phyloP scores from a whole-genome alignment of 345 rosid genomes.

The Linum usitatissimum region DNA sequence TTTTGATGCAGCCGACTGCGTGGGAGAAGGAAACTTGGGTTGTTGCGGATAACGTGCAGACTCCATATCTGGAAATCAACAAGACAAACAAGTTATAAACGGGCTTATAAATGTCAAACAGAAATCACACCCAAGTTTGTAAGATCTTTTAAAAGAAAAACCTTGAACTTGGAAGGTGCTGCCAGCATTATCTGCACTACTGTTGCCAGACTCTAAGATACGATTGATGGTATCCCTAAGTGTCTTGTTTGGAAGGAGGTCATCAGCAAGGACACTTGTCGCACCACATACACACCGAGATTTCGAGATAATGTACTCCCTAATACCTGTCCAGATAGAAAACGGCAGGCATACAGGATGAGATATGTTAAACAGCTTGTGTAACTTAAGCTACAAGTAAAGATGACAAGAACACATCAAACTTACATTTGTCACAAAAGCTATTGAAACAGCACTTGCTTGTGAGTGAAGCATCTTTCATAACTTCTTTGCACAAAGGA shows the following conservation, averaged over 20 bases:
- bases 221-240: constrained; percentile 88
- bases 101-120: background rate
- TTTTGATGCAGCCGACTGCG: constrained; percentile 62
- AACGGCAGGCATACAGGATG: background rate
- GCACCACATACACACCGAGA: constrained; percentile 82
- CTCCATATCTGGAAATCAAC: constrained; percentile 49
- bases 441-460: constrained; percentile 90
- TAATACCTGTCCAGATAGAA: constrained; percentile 48
- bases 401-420: background rate
- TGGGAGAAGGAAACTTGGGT: constrained; percentile 65
- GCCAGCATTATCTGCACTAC: constrained; percentile 75
- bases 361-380: background rate
- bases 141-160: constrained; percentile 18
- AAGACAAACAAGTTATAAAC: background rate
- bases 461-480: constrained; percentile 88
- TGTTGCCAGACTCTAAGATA: constrained; percentile 83
- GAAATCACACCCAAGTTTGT: background rate
- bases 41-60: constrained; percentile 62
- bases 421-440: constrained; percentile 77
- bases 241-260: constrained; percentile 93
- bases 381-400: background rate
- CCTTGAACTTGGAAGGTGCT: constrained; percentile 84
- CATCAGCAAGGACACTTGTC: constrained; percentile 75
- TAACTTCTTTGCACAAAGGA: constrained; percentile 86
- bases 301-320: constrained; percentile 68